These are phyloP conservation scores for Isochrysis galbana DNA, from an alignment of 78 protist species.

Conservation along the genomic window DNA sequence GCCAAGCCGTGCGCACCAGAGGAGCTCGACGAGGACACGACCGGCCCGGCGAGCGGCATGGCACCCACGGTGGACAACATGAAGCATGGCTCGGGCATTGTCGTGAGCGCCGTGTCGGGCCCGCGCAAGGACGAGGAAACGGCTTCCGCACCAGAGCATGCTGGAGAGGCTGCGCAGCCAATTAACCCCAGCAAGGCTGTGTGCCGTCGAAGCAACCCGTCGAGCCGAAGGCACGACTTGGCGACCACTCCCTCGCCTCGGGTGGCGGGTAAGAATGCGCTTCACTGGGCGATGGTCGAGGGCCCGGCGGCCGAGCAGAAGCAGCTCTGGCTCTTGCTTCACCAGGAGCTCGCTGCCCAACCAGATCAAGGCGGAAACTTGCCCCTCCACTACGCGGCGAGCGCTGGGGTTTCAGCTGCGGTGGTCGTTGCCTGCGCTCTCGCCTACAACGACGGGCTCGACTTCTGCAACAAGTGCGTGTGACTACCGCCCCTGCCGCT, in stretches of 20 bases:
- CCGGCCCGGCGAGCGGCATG: not conserved
- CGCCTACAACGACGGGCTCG: not conserved
- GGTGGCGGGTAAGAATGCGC: slow-evolving; percentile 17
- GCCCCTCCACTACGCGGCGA: slow-evolving; percentile 18
- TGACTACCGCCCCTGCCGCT: no score
- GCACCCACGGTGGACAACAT: not conserved
- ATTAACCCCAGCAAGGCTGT: not conserved
- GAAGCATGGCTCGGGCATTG: not conserved
- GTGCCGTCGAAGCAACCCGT: not conserved
- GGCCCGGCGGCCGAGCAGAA: not conserved
- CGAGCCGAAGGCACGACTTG: not conserved
- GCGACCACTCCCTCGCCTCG: not conserved
- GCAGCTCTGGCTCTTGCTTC: slow-evolving; percentile 11
- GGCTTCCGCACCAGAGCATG: not conserved
- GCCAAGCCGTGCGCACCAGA: not conserved
- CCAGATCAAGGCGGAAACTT: slow-evolving; percentile 18
- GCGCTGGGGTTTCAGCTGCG: not conserved
- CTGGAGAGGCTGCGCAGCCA: not conserved
- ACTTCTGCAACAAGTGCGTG: not conserved
- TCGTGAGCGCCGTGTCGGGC: no score
- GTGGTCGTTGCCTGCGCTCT: not conserved
- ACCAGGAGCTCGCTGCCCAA: slow-evolving; percentile 8
- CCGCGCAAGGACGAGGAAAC: slow-evolving; percentile 16
- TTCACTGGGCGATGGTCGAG: slow-evolving; percentile 28
- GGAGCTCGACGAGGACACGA: not conserved